A percentile compares a stretch with the other conserved stretches of the same genome.
phyloP scores from a whole-genome alignment of 2,329 filamentous ascomycete genomes.

The Myriosclerotinia duriaeana region DNA sequence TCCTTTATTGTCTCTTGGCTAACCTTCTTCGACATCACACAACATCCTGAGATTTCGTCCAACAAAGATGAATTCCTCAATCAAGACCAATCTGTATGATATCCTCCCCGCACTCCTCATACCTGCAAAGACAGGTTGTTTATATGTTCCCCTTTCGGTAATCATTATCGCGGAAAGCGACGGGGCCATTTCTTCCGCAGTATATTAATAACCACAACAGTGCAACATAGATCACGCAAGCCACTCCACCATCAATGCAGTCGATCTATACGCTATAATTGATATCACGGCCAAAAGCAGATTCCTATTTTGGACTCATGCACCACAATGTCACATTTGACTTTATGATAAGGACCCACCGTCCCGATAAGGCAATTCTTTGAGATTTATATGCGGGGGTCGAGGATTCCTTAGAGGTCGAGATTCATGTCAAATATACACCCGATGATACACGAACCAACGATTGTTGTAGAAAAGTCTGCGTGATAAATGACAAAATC shows the following conservation, averaged over 20 bases:
- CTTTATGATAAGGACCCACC: constrained; percentile 9
- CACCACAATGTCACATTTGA: background rate
- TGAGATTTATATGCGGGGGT: constrained; percentile 9
- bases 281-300: background rate
- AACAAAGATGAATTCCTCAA: background rate
- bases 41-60: too few species aligned
- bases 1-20: too few species aligned
- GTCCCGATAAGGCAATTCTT: constrained; percentile 3
- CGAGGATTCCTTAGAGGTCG: too few species aligned
- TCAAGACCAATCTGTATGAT: background rate
- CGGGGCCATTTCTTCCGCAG: background rate
- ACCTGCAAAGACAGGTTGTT: background rate
- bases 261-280: background rate
- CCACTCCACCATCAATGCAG: background rate
- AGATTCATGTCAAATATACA: background rate
- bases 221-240: background rate
- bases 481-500: background rate
- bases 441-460: constrained; percentile 1
- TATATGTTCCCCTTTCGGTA: background rate
- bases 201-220: background rate
- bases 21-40: too few species aligned
- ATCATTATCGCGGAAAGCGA: constrained; percentile 6
- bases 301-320: constrained; percentile 12
- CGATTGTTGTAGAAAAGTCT: background rate
- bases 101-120: background rate